Conservation (phyloP, 192 early-diverging fungal species). For the Linnemannia exigua region DNA sequence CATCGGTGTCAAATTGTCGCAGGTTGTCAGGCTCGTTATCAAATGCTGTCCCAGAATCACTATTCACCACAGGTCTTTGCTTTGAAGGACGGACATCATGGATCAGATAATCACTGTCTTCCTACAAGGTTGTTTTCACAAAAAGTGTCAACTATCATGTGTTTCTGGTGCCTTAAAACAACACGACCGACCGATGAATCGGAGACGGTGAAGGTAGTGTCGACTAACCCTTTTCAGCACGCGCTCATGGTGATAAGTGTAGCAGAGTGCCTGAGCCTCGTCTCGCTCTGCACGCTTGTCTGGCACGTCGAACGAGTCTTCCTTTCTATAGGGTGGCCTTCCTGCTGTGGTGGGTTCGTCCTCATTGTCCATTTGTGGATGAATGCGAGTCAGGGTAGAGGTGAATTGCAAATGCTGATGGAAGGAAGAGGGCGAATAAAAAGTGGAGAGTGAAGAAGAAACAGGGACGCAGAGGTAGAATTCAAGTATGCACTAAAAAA, state of each 20-base stretch:
- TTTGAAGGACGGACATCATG: not conserved
- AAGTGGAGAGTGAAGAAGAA: not conserved
- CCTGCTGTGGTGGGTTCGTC: not conserved
- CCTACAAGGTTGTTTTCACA: conserved; percentile 7
- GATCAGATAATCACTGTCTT: conserved; percentile 29
- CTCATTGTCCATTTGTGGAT: not conserved
- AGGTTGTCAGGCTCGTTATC: conserved; percentile 13
- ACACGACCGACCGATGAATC: not conserved
- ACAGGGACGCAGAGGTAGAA: not conserved
- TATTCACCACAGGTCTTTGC: not conserved
- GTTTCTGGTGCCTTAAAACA: not conserved
- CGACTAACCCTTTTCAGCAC: conserved; percentile 16
- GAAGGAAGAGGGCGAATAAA: not conserved
- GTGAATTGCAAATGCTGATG: not conserved
- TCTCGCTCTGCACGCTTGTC: not conserved
- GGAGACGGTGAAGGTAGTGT: not conserved
- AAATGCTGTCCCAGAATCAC: not conserved
- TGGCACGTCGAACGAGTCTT: conserved; percentile 33
- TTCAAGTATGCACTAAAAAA: not conserved
- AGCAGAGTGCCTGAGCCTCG: conserved; percentile 2
- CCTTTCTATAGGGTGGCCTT: not conserved
- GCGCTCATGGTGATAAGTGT: conserved; percentile 21
- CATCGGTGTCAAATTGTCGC: not conserved
- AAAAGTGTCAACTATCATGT: not conserved
- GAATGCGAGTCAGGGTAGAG: not conserved